phyloP scores from a whole-genome alignment of 345 rosid genomes.

The Dovyalis caffra region DNA sequence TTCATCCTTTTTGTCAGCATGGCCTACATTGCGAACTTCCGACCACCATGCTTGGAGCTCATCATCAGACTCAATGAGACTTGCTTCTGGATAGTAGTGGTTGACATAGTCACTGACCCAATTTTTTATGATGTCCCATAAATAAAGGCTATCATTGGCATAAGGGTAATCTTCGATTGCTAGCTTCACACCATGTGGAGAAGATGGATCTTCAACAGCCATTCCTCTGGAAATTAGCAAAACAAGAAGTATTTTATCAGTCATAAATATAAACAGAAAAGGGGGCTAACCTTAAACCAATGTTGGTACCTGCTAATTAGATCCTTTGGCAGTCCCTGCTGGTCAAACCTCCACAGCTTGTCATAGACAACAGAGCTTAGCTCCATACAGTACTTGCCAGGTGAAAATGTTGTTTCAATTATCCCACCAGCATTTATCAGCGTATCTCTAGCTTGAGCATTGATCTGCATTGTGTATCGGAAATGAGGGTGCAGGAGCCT shows the following conservation, averaged over 20 bases:
- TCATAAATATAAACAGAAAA: too few relatives aligned
- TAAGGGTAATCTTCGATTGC: slow-evolving; percentile 55
- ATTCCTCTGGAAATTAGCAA: slow-evolving; percentile 39
- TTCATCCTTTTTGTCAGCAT: slow-evolving; percentile 51
- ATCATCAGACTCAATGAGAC: slow-evolving; percentile 26
- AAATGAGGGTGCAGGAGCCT: slow-evolving; percentile 65
- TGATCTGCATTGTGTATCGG: slow-evolving; percentile 77
- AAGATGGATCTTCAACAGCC: slow-evolving; percentile 54
- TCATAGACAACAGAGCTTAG: too few relatives aligned
- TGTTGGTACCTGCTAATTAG: slow-evolving; percentile 51
- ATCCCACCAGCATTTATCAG: background rate
- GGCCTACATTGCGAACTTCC: slow-evolving; percentile 49
- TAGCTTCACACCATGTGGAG: slow-evolving; percentile 54
- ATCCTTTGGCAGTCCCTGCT: slow-evolving; percentile 53
- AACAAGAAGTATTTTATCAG: too few relatives aligned
- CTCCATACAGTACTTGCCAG: too few relatives aligned
- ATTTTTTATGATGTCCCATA: slow-evolving; percentile 45
- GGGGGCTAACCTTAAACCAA: background rate
- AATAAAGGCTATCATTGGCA: slow-evolving; percentile 54
- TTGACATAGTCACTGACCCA: slow-evolving; percentile 51
- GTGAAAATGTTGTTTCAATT: too few relatives aligned
- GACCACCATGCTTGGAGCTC: slow-evolving; percentile 64
- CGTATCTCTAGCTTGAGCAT: slow-evolving; percentile 57
- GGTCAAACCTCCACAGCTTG: slow-evolving; percentile 49
- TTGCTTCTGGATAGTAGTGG: slow-evolving; percentile 39